These are phyloP conservation scores for Candida piceae DNA, from an alignment of 805 yeast species.

Conservation along the genomic window DNA sequence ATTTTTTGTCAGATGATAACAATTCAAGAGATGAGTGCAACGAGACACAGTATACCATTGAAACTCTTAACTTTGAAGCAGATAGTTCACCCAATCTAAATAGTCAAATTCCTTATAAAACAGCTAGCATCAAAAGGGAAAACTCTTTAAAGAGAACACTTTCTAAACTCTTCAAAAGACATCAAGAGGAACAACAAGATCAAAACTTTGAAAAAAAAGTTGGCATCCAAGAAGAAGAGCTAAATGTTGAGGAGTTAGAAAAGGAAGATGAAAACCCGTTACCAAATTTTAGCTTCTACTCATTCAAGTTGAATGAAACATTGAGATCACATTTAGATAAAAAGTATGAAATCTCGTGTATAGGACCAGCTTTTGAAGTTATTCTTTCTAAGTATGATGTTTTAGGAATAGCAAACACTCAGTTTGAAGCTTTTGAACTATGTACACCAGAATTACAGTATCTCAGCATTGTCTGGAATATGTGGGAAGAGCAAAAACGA, in stretches of 20 bases:
- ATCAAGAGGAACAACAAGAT: not conserved
- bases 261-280: too few relatives aligned
- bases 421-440: constrained; percentile 16
- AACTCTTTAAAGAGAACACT: constrained; percentile 13
- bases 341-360: too few relatives aligned
- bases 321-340: too few relatives aligned
- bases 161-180: constrained; percentile 9
- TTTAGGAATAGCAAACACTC: constrained; percentile 15
- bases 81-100: not conserved
- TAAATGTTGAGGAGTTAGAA: too few relatives aligned
- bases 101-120: too few relatives aligned
- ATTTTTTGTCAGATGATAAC: not conserved
- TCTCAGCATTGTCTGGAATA: constrained; percentile 17
- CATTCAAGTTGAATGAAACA: constrained; percentile 13
- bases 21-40: not conserved
- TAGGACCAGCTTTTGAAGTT: constrained; percentile 12
- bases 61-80: not conserved
- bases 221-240: not conserved
- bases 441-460: constrained; percentile 7
- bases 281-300: constrained; percentile 15
- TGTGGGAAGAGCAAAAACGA: constrained; percentile 14
- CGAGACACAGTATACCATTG: not conserved
- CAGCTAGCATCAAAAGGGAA: not conserved
- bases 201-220: not conserved
- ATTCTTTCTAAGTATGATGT: constrained; percentile 6